phyloP scores from a whole-genome alignment of 164 flowering plant species.

The Cinnamomum chago region DNA sequence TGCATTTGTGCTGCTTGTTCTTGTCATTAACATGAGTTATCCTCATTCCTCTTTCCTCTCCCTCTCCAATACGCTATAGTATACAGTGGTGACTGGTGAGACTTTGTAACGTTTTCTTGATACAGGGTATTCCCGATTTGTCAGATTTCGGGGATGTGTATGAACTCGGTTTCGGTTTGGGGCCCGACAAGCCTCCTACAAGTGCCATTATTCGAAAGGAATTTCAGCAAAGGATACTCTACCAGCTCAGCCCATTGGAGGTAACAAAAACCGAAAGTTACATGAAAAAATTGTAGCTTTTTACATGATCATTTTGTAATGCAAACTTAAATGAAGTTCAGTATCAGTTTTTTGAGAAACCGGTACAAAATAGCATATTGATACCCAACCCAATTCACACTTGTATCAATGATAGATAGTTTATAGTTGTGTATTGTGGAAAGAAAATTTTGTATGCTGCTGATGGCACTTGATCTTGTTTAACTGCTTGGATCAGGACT shows the following conservation, averaged over 20 bases:
- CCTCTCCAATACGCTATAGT: too few relatives aligned
- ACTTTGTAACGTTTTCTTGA: neutral
- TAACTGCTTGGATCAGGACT: conserved; percentile 42
- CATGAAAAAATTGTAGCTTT: neutral
- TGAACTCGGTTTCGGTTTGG: conserved; percentile 49
- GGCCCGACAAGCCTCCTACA: conserved; percentile 61
- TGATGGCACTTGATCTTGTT: too few relatives aligned
- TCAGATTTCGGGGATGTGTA: conserved; percentile 46
- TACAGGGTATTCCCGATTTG: conserved; percentile 64
- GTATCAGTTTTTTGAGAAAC: too few relatives aligned
- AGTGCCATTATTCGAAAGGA: conserved; percentile 46
- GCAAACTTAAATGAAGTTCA: neutral
- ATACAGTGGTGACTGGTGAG: neutral
- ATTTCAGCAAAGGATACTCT: conserved; percentile 49
- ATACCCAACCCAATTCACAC: too few relatives aligned
- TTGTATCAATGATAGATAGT: too few relatives aligned
- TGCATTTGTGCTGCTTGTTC: neutral
- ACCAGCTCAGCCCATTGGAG: conserved; percentile 63
- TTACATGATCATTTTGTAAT: neutral
- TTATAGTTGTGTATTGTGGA: too few relatives aligned
- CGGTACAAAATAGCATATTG: too few relatives aligned
- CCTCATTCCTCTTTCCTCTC: neutral
- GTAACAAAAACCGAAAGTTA: conserved; percentile 20
- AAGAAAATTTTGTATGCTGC: too few relatives aligned
- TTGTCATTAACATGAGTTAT: neutral